These are phyloP conservation scores for Auricularia sp. DNA, from an alignment of 768 basidiomycete species.

Conservation along the genomic window DNA sequence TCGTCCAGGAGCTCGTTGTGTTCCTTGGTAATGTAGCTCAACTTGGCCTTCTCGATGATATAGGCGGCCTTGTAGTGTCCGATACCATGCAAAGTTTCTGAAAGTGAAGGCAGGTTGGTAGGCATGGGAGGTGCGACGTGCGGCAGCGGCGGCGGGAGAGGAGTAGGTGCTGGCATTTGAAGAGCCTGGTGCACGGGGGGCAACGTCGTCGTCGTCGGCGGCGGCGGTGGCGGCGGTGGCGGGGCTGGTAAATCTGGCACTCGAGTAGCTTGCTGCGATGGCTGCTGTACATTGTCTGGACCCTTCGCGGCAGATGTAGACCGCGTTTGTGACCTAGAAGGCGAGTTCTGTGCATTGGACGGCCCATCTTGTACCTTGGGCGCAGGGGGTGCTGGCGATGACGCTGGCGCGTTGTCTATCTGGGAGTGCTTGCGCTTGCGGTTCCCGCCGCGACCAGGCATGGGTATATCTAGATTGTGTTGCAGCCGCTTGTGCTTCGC, in stretches of 20 bases:
- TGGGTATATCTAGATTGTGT: conserved; percentile 67
- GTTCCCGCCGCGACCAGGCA: conserved; percentile 59
- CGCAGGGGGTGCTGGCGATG: neutral
- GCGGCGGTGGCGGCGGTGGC: neutral
- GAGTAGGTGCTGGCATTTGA: neutral
- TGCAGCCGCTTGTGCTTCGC: conserved; percentile 57
- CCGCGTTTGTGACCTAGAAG: neutral
- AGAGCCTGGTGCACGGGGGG: neutral
- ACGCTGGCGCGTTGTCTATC: neutral
- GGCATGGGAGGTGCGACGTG: neutral
- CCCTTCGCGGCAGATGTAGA: too few species aligned
- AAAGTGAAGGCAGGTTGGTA: neutral
- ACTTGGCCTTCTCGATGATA: neutral
- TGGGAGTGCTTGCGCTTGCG: conserved; percentile 50
- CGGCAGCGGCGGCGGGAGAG: neutral
- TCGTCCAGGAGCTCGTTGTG: neutral
- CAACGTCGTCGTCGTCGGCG: neutral
- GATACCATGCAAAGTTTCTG: neutral
- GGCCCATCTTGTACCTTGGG: too few species aligned
- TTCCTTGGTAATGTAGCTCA: neutral
- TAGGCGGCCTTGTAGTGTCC: neutral
- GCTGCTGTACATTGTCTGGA: too few species aligned
- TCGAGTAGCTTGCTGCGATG: too few species aligned
- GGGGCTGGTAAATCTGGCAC: neutral
- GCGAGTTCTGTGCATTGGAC: neutral